phyloP scores from a whole-genome alignment of 1,139 yeast genomes.

The Pichia sp. region DNA sequence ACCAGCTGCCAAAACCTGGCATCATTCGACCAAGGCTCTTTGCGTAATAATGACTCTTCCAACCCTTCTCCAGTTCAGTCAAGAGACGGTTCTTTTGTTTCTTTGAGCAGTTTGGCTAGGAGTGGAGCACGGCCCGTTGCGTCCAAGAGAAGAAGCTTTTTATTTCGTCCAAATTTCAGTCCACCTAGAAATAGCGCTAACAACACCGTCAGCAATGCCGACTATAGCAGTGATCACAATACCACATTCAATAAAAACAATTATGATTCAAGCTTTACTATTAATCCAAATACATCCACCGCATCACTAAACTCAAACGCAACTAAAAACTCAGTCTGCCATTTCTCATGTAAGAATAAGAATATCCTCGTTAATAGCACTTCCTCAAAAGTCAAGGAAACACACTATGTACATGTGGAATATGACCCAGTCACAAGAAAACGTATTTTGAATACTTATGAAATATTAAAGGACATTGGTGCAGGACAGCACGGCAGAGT shows the following conservation, averaged over 20 bases:
- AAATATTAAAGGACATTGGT: slow-evolving; percentile 82
- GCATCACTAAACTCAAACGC: slow-evolving; percentile 7
- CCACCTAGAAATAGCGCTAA: slow-evolving; percentile 14
- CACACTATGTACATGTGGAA: slow-evolving; percentile 73
- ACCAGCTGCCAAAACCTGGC: slow-evolving; percentile 12
- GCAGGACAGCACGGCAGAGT: slow-evolving; percentile 98
- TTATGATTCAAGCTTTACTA: not conserved
- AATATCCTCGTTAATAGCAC: not conserved
- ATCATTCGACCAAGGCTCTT: slow-evolving; percentile 4
- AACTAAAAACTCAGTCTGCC: slow-evolving; percentile 1
- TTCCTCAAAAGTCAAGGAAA: slow-evolving; percentile 66
- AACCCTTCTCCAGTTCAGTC: slow-evolving; percentile 24
- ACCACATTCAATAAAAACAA: not conserved
- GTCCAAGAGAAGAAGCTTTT: slow-evolving; percentile 13
- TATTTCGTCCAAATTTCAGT: slow-evolving; percentile 13
- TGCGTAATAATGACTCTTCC: slow-evolving; percentile 10
- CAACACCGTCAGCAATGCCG: not conserved
- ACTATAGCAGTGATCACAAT: not conserved
- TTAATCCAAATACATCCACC: slow-evolving; percentile 4
- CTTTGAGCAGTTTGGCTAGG: slow-evolving; percentile 17
- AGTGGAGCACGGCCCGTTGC: slow-evolving; percentile 4
- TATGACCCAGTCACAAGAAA: slow-evolving; percentile 86
- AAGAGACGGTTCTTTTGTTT: slow-evolving; percentile 19
- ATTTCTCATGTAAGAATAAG: slow-evolving; percentile 8
- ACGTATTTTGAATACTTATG: slow-evolving; percentile 85